Conservation (phyloP, 1,139 yeast genomes). For the Protomyces inundatus region DNA sequence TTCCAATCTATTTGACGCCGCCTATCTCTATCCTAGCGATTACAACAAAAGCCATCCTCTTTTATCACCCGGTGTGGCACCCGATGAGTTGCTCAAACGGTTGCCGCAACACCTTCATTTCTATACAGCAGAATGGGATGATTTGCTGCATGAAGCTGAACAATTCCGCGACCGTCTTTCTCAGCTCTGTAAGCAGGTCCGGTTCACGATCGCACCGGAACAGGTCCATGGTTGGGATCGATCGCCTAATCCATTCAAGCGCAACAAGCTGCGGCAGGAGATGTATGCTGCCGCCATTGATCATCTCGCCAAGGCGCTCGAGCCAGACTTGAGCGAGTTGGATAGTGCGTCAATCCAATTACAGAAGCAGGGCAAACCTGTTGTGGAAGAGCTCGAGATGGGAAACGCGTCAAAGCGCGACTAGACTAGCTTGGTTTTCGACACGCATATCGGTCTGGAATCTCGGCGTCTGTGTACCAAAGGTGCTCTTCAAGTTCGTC, state of each 20-base stretch:
- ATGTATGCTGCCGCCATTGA: neutral
- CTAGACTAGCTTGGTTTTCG: too few species aligned
- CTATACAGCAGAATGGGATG: constrained; percentile 16
- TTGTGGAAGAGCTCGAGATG: neutral
- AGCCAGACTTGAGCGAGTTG: neutral
- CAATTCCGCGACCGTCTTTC: neutral
- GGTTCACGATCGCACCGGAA: neutral
- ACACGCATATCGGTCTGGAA: too few species aligned
- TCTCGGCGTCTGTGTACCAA: neutral
- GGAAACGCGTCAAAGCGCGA: too few species aligned
- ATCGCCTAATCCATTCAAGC: neutral
- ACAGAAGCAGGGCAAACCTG: neutral
- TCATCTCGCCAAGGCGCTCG: neutral
- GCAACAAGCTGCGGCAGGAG: neutral
- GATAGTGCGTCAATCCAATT: neutral
- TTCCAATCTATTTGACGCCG: constrained; percentile 1
- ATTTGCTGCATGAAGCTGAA: neutral
- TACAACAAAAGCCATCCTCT: neutral
- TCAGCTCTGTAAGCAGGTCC: neutral
- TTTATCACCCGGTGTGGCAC: constrained; percentile 2
- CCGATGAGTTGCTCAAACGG: neutral
- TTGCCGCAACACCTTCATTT: constrained; percentile 1
- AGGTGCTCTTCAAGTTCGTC: neutral
- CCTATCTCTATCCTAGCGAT: neutral
- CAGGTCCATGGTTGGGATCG: constrained; percentile 18